Conservation (phyloP, 495 filamentous ascomycete genomes). For the Cercophora scortea region DNA sequence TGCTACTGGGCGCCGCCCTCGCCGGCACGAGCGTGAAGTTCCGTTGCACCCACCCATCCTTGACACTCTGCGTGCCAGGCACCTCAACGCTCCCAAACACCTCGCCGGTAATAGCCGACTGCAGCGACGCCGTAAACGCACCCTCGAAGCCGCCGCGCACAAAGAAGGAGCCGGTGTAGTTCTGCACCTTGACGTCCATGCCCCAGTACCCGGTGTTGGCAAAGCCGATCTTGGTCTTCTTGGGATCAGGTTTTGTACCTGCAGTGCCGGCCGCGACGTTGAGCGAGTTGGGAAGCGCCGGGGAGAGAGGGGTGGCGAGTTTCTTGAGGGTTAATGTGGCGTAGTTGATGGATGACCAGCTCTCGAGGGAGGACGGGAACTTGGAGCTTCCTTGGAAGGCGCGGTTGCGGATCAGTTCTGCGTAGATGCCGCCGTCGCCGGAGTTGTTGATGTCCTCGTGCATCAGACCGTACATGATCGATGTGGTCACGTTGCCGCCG, state of each 20-base stretch:
- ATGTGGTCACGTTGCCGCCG: slow-evolving; percentile 29
- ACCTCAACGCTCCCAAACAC: slow-evolving; percentile 36
- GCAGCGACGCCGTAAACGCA: slow-evolving; percentile 36
- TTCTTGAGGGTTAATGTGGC: slow-evolving; percentile 43
- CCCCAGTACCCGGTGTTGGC: slow-evolving; percentile 56
- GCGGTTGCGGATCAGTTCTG: slow-evolving; percentile 63
- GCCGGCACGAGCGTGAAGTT: slow-evolving; percentile 36
- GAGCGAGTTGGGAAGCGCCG: slow-evolving; percentile 51
- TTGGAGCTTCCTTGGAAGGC: slow-evolving; percentile 48
- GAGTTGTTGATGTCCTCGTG: slow-evolving; percentile 64
- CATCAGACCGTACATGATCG: slow-evolving; percentile 32
- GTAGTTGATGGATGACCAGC: slow-evolving; percentile 47
- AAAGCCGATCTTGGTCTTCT: slow-evolving; percentile 41
- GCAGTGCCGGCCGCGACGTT: slow-evolving; percentile 34
- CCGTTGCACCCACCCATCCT: slow-evolving; percentile 39
- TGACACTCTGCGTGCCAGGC: slow-evolving; percentile 14
- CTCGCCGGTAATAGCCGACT: slow-evolving; percentile 37
- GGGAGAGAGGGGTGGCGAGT: slow-evolving; percentile 39
- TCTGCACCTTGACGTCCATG: slow-evolving; percentile 45
- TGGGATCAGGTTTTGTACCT: not conserved
- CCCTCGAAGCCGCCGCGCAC: slow-evolving; percentile 38
- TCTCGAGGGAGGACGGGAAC: slow-evolving; percentile 36
- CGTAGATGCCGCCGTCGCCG: slow-evolving; percentile 71
- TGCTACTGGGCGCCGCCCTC: slow-evolving; percentile 43
- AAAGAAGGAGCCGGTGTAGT: slow-evolving; percentile 51